phyloP scores from a whole-genome alignment of 306 rosid genomes.

The Echinosophora koreensis region DNA sequence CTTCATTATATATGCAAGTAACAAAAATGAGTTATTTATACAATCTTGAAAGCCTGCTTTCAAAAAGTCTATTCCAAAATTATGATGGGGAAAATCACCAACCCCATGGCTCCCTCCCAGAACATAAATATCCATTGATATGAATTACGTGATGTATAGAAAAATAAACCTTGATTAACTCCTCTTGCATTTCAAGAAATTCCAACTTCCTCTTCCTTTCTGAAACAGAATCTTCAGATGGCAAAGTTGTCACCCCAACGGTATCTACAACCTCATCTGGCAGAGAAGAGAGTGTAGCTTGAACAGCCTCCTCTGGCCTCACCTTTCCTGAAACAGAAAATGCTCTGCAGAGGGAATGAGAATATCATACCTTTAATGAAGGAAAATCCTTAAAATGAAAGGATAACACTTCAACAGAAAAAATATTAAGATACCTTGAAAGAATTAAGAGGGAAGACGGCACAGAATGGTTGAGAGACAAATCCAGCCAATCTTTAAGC shows the following conservation, averaged over 20 bases:
- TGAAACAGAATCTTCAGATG: conserved; percentile 85
- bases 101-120: conserved; percentile 7
- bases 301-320: conserved; percentile 81
- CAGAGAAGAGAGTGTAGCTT: conserved; percentile 80
- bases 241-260: conserved; percentile 74
- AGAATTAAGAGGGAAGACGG: conserved; percentile 91
- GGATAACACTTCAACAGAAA: conserved; percentile 11
- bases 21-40: neutral
- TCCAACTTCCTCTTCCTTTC: conserved; percentile 88
- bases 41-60: conserved; percentile 8
- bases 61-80: neutral
- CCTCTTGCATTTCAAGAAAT: conserved; percentile 88
- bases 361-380: conserved; percentile 19
- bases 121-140: conserved; percentile 2
- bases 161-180: conserved; percentile 73
- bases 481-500: conserved; percentile 91
- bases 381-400: conserved; percentile 14
- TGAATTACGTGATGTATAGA: conserved; percentile 16
- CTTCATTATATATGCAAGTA: conserved; percentile 22
- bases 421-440: conserved; percentile 69
- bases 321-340: conserved; percentile 78
- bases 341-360: conserved; percentile 61
- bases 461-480: conserved; percentile 83
- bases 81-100: conserved; percentile 12
- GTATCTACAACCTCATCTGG: conserved; percentile 95